Evolutionary conservation across 1,284 basidiomycete species (phyloP).

Genomic region (Lentinula novae-zelandiae): DNA sequence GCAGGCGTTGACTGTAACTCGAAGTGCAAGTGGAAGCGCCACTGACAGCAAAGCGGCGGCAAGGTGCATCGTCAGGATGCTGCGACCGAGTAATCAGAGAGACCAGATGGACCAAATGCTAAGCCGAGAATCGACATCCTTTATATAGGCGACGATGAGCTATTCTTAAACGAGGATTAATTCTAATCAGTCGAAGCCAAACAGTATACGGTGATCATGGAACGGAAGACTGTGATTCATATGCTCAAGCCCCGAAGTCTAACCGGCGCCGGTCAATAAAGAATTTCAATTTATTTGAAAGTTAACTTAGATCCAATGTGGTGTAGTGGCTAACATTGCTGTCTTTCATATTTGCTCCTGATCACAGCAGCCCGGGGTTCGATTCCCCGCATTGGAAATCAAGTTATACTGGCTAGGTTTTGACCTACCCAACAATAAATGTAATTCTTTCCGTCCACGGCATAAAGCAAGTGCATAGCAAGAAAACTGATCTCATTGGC

Average conservation of each 20-base stretch:
- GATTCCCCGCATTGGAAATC: conserved; percentile 15
- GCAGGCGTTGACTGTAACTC: conserved; percentile 24
- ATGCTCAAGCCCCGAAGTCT: no score
- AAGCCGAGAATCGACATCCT: not conserved
- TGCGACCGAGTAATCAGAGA: not conserved
- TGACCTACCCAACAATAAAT: no score
- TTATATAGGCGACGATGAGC: not conserved
- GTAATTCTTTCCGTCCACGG: no score
- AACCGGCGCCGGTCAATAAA: no score
- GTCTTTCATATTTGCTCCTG: conserved; percentile 4
- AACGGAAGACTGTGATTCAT: no score
- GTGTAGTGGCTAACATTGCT: conserved; percentile 16
- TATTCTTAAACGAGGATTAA: not conserved
- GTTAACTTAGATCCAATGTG: conserved; percentile 1
- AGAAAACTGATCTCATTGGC: no score
- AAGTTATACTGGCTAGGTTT: no score
- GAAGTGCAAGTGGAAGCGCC: not conserved
- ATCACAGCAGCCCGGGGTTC: conserved; percentile 16
- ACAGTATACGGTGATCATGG: no score
- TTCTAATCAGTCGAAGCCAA: no score
- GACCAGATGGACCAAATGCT: not conserved
- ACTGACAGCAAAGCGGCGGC: not conserved
- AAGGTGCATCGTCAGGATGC: not conserved
- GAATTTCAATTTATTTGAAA: no score
- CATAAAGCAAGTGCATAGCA: no score